A percentile compares a stretch with the other conserved stretches of the same genome.
Evolutionary conservation across 768 basidiomycete genomes (phyloP).

Genomic region (Auricularia sp.): DNA sequence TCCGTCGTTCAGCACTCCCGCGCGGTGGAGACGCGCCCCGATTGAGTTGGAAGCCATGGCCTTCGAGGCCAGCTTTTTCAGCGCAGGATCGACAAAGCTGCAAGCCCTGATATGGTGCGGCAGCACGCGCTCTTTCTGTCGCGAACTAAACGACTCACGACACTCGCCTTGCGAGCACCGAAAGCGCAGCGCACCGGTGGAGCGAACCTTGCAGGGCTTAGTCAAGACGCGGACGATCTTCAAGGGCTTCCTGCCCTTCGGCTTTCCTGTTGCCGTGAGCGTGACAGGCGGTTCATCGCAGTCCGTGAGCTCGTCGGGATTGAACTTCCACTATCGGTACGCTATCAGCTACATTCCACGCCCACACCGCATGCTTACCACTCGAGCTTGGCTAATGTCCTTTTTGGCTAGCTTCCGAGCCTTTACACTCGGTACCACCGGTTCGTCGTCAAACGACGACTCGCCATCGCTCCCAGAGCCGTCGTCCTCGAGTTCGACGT

Average conservation of each 20-base stretch:
- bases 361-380: too few species aligned
- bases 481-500: too few species aligned
- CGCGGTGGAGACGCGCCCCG: background rate
- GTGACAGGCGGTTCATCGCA: background rate
- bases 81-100: background rate
- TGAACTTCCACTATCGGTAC: background rate
- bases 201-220: background rate
- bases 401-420: too few species aligned
- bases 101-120: background rate
- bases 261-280: background rate
- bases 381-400: too few species aligned
- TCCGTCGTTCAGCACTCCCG: background rate
- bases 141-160: background rate
- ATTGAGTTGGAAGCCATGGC: background rate
- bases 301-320: background rate
- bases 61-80: background rate
- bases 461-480: too few species aligned
- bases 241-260: background rate
- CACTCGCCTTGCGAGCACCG: background rate
- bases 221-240: background rate
- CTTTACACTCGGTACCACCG: too few species aligned
- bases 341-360: too few species aligned
- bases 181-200: background rate
- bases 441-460: too few species aligned
- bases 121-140: background rate